Evolutionary conservation across 2,329 filamentous ascomycete genomes (phyloP), one percentile per base, ranked within the genome.

Genomic region (Thielaviopsis ethacetica): DNA sequence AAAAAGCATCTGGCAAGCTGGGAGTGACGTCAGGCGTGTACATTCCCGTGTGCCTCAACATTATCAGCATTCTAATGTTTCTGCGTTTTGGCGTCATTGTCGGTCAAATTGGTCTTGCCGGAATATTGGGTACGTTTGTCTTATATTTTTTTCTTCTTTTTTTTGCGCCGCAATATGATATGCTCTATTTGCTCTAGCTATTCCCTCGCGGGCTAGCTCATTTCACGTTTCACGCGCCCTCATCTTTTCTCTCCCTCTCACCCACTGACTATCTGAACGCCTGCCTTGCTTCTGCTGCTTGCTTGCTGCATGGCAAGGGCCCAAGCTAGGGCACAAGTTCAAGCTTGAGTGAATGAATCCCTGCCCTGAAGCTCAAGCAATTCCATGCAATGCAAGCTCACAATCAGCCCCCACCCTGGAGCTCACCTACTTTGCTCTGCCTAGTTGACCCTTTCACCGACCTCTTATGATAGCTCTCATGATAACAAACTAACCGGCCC

Each of bases 11-110:
- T 62, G 67, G 78, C 64, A 93, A 93, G 71, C 76, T 94, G 60
- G 86, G 86, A 44, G 84, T 82, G 9, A 82, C 89, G 64, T 87
- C 83, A 3, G 86, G 86, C 7, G 86, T 94, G 54, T 95, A 90
- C 68, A 86, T 95, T 17, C 89, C 89, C 1, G 89, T 89, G n/a
- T 91, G 85, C 62, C 75, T 94, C 64, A 95, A 93, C 69, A 89
- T 95, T 50, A 73, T 94, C 64, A 91, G 87, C 65, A 94, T 95
- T 70, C 78, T 95, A 62, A 94, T 95, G 88, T 95, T 95, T 71
- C 75, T 95, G 65, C 82, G 89, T 22, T 95, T 95, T 69, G 88
- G 89, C 22, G 83, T 89, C 65, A 87, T 95, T 60, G 75, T 94
- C 22, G 89, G 88, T 9, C 85, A 91, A 67, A 79, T 85, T 62